phyloP scores from a whole-genome alignment of 805 yeast genomes.

The Komagataella kurtzmanii region DNA sequence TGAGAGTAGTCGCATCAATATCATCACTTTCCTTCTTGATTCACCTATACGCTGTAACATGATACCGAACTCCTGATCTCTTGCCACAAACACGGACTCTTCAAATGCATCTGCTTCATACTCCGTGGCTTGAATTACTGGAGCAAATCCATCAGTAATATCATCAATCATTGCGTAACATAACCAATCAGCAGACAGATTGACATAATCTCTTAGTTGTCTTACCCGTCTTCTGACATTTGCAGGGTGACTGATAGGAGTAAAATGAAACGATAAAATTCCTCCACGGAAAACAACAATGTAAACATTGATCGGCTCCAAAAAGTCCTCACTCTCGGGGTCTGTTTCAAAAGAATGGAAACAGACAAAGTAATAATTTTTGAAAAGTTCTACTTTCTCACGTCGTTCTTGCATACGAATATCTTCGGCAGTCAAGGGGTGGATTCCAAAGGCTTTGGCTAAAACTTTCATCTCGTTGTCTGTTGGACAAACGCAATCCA shows the following conservation, averaged over 20 bases:
- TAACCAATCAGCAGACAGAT: conserved; percentile 70
- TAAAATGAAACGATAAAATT: conserved; percentile 54
- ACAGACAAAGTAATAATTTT: conserved; percentile 84
- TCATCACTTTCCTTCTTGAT: conserved; percentile 84
- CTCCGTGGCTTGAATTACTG: conserved; percentile 65
- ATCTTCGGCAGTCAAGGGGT: conserved; percentile 96
- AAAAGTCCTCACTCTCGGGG: conserved; percentile 64
- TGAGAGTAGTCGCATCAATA: conserved; percentile 73
- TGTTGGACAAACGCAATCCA: conserved; percentile 88
- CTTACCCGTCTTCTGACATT: conserved; percentile 75
- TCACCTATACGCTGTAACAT: conserved; percentile 82
- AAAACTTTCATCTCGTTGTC: conserved; percentile 88
- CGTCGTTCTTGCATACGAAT: conserved; percentile 93
- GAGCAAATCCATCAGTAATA: conserved; percentile 76
- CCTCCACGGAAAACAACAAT: conserved; percentile 62
- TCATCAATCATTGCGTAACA: conserved; percentile 77
- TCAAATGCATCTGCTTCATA: conserved; percentile 76
- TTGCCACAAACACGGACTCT: conserved; percentile 72
- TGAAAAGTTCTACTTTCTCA: conserved; percentile 90
- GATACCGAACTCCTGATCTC: conserved; percentile 58
- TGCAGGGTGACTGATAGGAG: conserved; percentile 56
- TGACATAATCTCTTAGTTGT: conserved; percentile 64
- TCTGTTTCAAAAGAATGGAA: conserved; percentile 94
- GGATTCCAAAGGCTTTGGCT: conserved; percentile 91
- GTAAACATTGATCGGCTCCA: conserved; percentile 70